Evolutionary conservation across 495 filamentous ascomycete genomes (phyloP).

Genomic region (Aspergillus homomorphus): DNA sequence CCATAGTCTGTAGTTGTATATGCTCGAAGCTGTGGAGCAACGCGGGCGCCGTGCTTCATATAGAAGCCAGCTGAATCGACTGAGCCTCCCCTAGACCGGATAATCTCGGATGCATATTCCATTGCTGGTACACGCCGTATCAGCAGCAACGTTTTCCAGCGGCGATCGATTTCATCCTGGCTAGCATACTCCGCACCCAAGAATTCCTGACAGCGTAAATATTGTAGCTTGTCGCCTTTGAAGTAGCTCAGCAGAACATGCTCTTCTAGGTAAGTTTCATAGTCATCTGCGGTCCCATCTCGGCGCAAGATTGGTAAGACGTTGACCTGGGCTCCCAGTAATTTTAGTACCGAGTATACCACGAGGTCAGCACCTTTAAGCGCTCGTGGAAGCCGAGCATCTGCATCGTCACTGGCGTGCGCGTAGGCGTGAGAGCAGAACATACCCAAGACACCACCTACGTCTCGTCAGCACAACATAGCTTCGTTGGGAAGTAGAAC

Average conservation of each 20-base stretch:
- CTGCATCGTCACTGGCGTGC: conserved; percentile 36
- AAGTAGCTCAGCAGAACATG: neutral
- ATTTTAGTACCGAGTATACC: conserved; percentile 21
- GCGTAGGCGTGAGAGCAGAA: conserved; percentile 20
- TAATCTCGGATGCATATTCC: too few species aligned
- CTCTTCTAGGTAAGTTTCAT: too few species aligned
- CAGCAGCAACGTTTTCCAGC: conserved; percentile 17
- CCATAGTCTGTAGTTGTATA: conserved; percentile 2
- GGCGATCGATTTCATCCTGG: conserved; percentile 11
- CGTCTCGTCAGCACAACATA: too few species aligned
- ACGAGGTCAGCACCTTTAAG: conserved; percentile 27
- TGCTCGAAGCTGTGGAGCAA: neutral
- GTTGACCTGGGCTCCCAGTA: conserved; percentile 18
- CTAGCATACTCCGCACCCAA: neutral
- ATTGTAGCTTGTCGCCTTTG: neutral
- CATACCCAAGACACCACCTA: conserved; percentile 16
- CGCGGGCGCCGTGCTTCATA: neutral
- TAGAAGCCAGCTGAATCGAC: neutral
- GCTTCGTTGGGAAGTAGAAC: too few species aligned
- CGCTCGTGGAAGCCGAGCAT: conserved; percentile 59
- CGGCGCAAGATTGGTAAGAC: conserved; percentile 17
- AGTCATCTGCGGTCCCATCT: neutral
- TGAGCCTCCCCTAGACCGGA: too few species aligned
- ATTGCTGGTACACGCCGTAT: conserved; percentile 1
- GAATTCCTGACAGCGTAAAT: neutral